Conservation (phyloP, 2,329 filamentous ascomycete species). For the Bipolaris cookei region DNA sequence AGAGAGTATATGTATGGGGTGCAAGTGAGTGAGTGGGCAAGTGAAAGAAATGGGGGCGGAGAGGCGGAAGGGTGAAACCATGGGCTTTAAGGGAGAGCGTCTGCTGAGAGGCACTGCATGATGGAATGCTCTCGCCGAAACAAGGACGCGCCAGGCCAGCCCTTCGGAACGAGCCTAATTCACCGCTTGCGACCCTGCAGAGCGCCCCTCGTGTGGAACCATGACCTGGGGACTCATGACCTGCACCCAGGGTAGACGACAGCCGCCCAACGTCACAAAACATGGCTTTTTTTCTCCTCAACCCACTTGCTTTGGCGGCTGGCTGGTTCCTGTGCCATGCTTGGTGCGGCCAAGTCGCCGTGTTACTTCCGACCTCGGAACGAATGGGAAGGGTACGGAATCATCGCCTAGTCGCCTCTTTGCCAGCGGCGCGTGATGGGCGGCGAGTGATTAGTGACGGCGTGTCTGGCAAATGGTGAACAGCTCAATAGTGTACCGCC, state of each 20-base stretch:
- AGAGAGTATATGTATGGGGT: background rate
- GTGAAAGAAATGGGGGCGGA: slow-evolving; percentile 4
- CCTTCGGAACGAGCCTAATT: slow-evolving; percentile 27
- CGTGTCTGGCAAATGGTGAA: background rate
- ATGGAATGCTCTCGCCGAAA: slow-evolving; percentile 31
- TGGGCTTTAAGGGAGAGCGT: slow-evolving; percentile 16
- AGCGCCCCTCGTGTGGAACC: slow-evolving; percentile 3
- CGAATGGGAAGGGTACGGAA: slow-evolving; percentile 17
- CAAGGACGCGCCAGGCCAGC: slow-evolving; percentile 23
- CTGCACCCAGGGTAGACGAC: background rate
- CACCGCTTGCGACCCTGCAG: slow-evolving; percentile 22
- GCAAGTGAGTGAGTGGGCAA: slow-evolving; percentile 1
- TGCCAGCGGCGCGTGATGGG: slow-evolving; percentile 14
- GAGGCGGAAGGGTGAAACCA: slow-evolving; percentile 17
- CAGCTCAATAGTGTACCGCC: background rate
- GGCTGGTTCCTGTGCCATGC: background rate
- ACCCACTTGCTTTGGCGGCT: slow-evolving; percentile 9
- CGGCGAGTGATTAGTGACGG: slow-evolving; percentile 1
- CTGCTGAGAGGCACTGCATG: slow-evolving; percentile 21
- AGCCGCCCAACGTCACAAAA: slow-evolving; percentile 10
- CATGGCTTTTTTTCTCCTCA: slow-evolving; percentile 1
- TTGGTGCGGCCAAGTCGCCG: background rate
- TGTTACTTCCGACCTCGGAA: slow-evolving; percentile 29
- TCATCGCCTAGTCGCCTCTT: background rate
- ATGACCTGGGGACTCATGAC: slow-evolving; percentile 1